Percentiles rank a stretch among this genome's conserved stretches.
These are phyloP conservation scores for Plantago ovata DNA, from an alignment of 257 asterid genomes.

Conservation along the genomic window DNA sequence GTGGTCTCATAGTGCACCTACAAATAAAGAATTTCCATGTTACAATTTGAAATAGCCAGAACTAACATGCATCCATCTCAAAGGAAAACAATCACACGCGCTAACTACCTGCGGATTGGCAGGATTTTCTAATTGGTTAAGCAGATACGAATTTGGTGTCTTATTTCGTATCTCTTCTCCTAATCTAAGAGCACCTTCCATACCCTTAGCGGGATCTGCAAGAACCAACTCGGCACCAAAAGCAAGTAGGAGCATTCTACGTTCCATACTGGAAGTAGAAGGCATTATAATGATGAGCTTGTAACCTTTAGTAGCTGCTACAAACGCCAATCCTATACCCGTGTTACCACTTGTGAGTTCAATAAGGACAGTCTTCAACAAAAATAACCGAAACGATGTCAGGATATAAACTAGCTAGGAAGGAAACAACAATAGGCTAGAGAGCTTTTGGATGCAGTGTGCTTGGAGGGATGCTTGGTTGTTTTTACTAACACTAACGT, in stretches of 20 bases:
- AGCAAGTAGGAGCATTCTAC: conserved; percentile 79
- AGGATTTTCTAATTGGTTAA: conserved; percentile 87
- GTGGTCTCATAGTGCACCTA: conserved; percentile 71
- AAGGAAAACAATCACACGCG: too few relatives aligned
- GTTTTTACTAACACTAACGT: too few relatives aligned
- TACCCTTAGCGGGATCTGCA: conserved; percentile 87
- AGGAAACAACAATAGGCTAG: conserved; percentile 2
- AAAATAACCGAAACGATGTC: conserved; percentile 16
- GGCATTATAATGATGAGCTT: conserved; percentile 90
- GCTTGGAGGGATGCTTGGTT: too few relatives aligned
- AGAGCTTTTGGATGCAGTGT: too few relatives aligned
- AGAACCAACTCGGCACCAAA: conserved; percentile 92
- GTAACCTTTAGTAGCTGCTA: conserved; percentile 92
- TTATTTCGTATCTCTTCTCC: conserved; percentile 77
- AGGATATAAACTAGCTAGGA: not conserved
- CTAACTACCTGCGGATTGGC: conserved; percentile 81
- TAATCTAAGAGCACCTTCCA: conserved; percentile 77
- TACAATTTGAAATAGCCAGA: not conserved
- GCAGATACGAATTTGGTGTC: conserved; percentile 81
- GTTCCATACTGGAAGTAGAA: conserved; percentile 82
- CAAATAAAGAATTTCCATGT: conserved; percentile 2
- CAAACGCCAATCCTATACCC: conserved; percentile 90
- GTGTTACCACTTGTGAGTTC: conserved; percentile 98
- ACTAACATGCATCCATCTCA: too few relatives aligned
- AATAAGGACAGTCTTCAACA: conserved; percentile 70